A percentile compares a stretch with the other conserved stretches of the same genome.
phyloP scores from a whole-genome alignment of 2,329 filamentous ascomycete species.

The Didymosphaeria variabile region DNA sequence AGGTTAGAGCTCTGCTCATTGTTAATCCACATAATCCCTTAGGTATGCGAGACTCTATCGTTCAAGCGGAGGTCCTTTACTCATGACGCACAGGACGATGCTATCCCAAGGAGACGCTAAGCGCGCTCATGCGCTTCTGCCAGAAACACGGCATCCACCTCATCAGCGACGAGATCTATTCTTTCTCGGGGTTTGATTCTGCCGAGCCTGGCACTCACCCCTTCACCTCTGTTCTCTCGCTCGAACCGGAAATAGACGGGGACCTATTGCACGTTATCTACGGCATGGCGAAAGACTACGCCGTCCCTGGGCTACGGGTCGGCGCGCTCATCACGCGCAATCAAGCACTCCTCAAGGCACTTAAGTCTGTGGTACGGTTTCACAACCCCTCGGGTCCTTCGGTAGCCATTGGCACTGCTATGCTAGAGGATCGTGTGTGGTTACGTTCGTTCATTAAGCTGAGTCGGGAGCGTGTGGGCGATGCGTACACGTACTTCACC shows the following conservation, averaged over 20 bases:
- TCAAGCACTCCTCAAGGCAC: conserved; percentile 26
- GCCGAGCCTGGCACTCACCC: background rate
- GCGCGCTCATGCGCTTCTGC: conserved; percentile 40
- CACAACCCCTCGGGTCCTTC: conserved; percentile 28
- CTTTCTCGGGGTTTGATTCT: conserved; percentile 37
- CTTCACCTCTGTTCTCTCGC: conserved; percentile 36
- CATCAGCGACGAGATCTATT: conserved; percentile 47
- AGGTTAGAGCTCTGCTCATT: conserved; percentile 53
- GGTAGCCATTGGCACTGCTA: conserved; percentile 27
- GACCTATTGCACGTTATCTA: conserved; percentile 41
- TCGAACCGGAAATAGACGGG: conserved; percentile 25
- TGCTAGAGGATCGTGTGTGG: conserved; percentile 33
- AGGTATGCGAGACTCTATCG: conserved; percentile 22
- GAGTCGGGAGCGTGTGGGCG: conserved; percentile 54
- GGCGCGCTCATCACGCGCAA: conserved; percentile 31
- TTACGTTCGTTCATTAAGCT: conserved; percentile 56
- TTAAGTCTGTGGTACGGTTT: conserved; percentile 48
- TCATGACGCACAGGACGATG: conserved; percentile 2
- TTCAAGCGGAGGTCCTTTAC: conserved; percentile 18
- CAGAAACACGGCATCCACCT: conserved; percentile 39
- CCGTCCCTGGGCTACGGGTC: conserved; percentile 54
- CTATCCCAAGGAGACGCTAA: conserved; percentile 44
- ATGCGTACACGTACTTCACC: conserved; percentile 53
- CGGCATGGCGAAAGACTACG: conserved; percentile 32
- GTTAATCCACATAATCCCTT: conserved; percentile 57